A percentile compares a stretch with the other conserved stretches of the same genome.
Conservation (phyloP, 2,329 filamentous ascomycete species). For the Podosphaera fusca region DNA sequence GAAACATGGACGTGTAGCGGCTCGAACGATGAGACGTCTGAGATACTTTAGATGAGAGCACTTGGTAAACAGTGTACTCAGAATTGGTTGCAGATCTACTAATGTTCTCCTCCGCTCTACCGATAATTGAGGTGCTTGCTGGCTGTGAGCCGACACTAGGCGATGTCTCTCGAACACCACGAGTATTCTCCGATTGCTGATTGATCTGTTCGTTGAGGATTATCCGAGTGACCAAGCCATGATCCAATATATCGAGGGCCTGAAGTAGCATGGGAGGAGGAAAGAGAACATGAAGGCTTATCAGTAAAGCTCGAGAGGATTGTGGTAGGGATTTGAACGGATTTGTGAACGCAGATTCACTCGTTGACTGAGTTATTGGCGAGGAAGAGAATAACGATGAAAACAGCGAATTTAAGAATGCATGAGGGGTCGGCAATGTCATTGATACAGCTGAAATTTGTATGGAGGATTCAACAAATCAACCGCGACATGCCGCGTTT, state of each 20-base stretch:
- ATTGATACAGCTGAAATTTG: background rate
- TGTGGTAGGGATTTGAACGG: conserved; percentile 8
- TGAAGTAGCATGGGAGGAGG: conserved; percentile 52
- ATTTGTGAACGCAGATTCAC: conserved; percentile 3
- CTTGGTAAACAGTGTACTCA: conserved; percentile 6
- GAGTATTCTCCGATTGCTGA: background rate
- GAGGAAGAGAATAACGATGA: conserved; percentile 7
- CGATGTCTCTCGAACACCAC: conserved; percentile 5
- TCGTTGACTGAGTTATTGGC: background rate
- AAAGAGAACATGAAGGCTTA: conserved; percentile 52
- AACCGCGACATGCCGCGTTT: background rate
- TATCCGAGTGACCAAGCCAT: conserved; percentile 41
- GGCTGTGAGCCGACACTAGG: conserved; percentile 2
- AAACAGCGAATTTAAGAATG: conserved; percentile 13
- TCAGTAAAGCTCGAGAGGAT: conserved; percentile 22
- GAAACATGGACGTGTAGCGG: background rate
- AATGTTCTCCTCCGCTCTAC: background rate
- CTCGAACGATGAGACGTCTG: conserved; percentile 9
- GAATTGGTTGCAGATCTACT: background rate
- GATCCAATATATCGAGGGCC: conserved; percentile 71
- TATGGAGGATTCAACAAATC: too few species aligned
- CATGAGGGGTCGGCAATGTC: conserved; percentile 11
- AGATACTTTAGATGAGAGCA: conserved; percentile 6
- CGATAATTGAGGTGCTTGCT: background rate
- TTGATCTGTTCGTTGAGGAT: conserved; percentile 6